Evolutionary conservation across 2,329 filamentous ascomycete species (phyloP).

Genomic region (Botrytis medusae): DNA sequence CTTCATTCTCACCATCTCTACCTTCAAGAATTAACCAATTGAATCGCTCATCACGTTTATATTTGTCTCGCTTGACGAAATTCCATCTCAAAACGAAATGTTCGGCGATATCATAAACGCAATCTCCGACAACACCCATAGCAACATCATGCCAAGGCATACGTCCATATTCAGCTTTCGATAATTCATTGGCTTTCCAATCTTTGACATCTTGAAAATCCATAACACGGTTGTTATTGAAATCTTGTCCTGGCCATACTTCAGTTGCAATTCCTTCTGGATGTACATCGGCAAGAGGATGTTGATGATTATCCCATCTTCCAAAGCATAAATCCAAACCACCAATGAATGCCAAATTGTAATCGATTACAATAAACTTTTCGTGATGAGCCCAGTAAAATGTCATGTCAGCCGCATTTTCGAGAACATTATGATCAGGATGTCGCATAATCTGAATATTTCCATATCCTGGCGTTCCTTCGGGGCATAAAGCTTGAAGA

Average conservation of each 20-base stretch:
- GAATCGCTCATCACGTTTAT: constrained; percentile 81
- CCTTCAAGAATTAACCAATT: constrained; percentile 84
- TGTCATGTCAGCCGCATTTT: constrained; percentile 93
- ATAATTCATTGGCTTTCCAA: constrained; percentile 91
- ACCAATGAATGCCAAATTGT: constrained; percentile 86
- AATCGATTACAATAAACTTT: constrained; percentile 95
- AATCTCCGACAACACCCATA: constrained; percentile 87
- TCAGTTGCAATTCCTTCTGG: constrained; percentile 79
- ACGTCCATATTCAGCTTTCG: constrained; percentile 84
- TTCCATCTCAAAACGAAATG: constrained; percentile 97
- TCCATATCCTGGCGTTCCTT: constrained; percentile 77
- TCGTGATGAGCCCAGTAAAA: constrained; percentile 99
- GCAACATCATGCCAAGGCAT: constrained; percentile 99
- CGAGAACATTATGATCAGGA: constrained; percentile 91
- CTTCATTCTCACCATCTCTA: constrained; percentile 74
- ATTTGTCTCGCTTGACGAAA: constrained; percentile 95
- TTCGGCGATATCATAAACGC: constrained; percentile 90
- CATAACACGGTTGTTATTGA: constrained; percentile 96
- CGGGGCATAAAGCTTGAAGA: constrained; percentile 73
- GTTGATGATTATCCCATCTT: constrained; percentile 86
- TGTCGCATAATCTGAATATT: constrained; percentile 91
- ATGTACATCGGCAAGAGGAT: constrained; percentile 83
- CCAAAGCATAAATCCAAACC: constrained; percentile 95
- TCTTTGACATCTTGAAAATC: constrained; percentile 89
- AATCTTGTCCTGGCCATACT: constrained; percentile 93